A percentile compares a stretch with the other conserved stretches of the same genome.
Conservation (phyloP, 139 green algal genomes). For the Coelastrella sp. region DNA sequence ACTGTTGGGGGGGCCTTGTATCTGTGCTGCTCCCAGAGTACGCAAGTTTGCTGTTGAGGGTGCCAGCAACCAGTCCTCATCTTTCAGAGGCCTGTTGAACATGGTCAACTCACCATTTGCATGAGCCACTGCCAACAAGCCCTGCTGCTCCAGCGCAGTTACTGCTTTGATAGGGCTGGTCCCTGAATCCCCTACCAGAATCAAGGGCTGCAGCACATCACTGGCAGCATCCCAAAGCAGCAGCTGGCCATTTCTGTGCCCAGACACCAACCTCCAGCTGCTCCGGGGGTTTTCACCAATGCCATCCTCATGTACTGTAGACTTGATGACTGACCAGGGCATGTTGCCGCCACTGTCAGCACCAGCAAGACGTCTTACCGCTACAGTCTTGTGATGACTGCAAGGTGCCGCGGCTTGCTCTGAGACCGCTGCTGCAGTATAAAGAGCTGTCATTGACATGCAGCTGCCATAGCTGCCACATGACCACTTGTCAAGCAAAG, state of each 20-base stretch:
- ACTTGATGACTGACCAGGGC: background rate
- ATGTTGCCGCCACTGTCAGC: background rate
- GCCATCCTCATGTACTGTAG: constrained; percentile 41
- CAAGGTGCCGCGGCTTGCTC: background rate
- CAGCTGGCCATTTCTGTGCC: constrained; percentile 69
- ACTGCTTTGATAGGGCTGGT: constrained; percentile 47
- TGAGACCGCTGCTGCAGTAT: constrained; percentile 39
- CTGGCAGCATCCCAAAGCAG: constrained; percentile 58
- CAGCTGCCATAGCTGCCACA: constrained; percentile 48
- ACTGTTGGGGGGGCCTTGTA: too few relatives aligned
- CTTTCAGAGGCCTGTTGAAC: constrained; percentile 49
- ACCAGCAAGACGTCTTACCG: background rate
- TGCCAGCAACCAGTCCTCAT: constrained; percentile 39
- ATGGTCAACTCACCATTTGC: constrained; percentile 58
- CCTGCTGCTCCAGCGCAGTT: constrained; percentile 42
- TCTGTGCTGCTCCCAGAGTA: background rate
- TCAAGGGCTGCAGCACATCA: constrained; percentile 44
- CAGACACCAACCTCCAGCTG: constrained; percentile 60
- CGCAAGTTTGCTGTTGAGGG: background rate
- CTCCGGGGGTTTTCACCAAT: constrained; percentile 9
- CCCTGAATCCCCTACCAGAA: constrained; percentile 52
- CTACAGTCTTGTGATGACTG: background rate
- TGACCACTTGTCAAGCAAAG: constrained; percentile 54
- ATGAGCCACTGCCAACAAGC: constrained; percentile 55
- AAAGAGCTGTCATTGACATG: constrained; percentile 43